Evolutionary conservation across 2,329 filamentous ascomycete species (phyloP), one percentile per base, ranked within the genome.

Genomic region (Diaporthe helianthi): DNA sequence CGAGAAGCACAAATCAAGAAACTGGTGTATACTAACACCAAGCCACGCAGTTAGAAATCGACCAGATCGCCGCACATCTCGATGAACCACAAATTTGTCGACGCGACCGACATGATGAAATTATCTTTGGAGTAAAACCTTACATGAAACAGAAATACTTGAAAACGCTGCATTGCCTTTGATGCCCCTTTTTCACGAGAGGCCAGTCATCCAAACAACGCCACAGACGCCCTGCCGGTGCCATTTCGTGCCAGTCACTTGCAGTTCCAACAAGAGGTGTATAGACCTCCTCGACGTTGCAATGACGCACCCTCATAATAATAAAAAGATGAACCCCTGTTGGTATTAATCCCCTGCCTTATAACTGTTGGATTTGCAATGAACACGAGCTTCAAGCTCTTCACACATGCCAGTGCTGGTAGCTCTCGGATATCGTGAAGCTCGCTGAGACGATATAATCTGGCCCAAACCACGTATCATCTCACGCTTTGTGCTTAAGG

Each of bases 151-250:
- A 61, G 19, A 46, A 46, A 61, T 46, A 61, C 19, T 47, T 13
- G 19, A 63, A 61, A 49, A 36, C 58, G 58, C 58, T 63, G 44
- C 17, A 41, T 41, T 61, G 55, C 55, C 55, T 61, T 19, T 44
- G 19, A 36, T 9, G 22, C 24, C 58, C 44, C 58, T 49, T 24
- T 24, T 63, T 49, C 44, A 13, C 12, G 8, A 19, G 24, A 36
- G 58, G 29, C 41, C 41, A 63, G 44, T 19, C 58, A 49, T 47
- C 19, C n/a, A 29, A 63, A 63, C 58, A 63, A 63, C 58, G 58
- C 58, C 58, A 26, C n/a, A 63, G 58, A 63, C 58, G 58, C 58
- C 58, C 44, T 63, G 41, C 44, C 58, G 29, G 58, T 63, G 58
- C 41, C 44, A 24, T 49, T 61, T 44, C 26, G 58, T 61, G 58